phyloP scores from a whole-genome alignment of 148 eudicot species.

The Rhododendron ovatum region DNA sequence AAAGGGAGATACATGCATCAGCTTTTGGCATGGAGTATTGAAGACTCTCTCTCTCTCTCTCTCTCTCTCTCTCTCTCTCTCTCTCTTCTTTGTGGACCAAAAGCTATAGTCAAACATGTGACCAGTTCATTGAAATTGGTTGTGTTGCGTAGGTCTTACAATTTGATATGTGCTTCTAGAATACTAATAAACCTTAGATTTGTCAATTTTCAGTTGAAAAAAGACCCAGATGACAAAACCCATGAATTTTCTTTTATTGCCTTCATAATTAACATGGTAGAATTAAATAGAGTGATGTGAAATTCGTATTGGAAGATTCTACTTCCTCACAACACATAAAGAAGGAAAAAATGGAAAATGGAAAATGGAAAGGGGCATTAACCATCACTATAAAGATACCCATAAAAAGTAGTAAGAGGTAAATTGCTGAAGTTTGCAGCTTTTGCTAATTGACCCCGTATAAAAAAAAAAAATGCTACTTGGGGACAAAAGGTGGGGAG shows the following conservation, averaged over 20 bases:
- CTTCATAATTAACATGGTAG: neutral
- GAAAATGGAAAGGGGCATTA: neutral
- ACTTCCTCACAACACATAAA: neutral
- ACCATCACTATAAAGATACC: neutral
- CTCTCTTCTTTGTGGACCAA: conserved; percentile 15
- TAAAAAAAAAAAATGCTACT: neutral
- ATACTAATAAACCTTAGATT: neutral
- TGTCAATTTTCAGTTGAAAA: neutral
- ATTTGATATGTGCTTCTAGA: neutral
- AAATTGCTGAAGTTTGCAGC: neutral
- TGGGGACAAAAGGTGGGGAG: neutral
- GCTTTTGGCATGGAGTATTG: conserved; percentile 1
- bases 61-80: too few species aligned
- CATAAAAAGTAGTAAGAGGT: neutral
- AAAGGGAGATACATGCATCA: conserved; percentile 11
- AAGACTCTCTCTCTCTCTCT: neutral
- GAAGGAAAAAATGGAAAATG: too few species aligned
- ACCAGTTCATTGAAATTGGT: conserved; percentile 17
- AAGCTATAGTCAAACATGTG: conserved; percentile 32
- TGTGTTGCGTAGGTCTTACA: neutral
- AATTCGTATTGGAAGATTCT: neutral
- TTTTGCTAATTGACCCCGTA: neutral
- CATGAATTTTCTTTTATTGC: neutral
- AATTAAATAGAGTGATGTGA: neutral
- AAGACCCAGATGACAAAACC: neutral